Evolutionary conservation across 106 monocot genomes (phyloP).

Genomic region (Xerophyta viscosa): DNA sequence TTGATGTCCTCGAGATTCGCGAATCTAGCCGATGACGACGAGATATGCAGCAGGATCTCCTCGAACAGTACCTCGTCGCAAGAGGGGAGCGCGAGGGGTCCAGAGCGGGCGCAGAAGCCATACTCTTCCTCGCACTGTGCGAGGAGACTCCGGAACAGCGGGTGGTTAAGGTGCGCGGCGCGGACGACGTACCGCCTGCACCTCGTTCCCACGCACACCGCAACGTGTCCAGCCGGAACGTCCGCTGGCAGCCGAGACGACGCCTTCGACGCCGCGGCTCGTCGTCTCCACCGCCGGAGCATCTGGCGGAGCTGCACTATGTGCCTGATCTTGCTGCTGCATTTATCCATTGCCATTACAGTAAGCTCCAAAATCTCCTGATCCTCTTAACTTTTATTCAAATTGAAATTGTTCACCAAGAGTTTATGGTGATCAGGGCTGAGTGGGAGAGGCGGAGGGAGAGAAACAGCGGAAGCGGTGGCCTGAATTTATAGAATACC

Average conservation of each 20-base stretch:
- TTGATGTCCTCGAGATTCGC: slow-evolving; percentile 1
- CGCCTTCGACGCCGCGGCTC: slow-evolving; percentile 4
- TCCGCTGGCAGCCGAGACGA: slow-evolving; percentile 4
- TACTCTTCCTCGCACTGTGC: slow-evolving; percentile 56
- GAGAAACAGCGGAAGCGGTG: no score
- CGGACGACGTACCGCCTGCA: slow-evolving; percentile 46
- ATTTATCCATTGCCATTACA: slow-evolving; percentile 26
- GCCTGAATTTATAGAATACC: no score
- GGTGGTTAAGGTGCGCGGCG: slow-evolving; percentile 56
- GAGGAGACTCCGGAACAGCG: slow-evolving; percentile 47
- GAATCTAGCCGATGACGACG: slow-evolving; percentile 14
- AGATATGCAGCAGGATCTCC: slow-evolving; percentile 34
- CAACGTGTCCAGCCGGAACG: slow-evolving; percentile 59
- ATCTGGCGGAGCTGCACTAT: slow-evolving; percentile 44
- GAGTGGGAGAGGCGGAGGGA: no score
- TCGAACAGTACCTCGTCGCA: slow-evolving; percentile 50
- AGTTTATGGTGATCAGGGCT: no score
- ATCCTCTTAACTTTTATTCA: no score
- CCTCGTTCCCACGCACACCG: slow-evolving; percentile 40
- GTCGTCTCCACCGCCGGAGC: slow-evolving; percentile 34
- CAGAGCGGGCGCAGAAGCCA: slow-evolving; percentile 31
- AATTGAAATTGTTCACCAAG: no score
- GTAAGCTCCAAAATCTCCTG: no score
- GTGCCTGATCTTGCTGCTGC: slow-evolving; percentile 50
- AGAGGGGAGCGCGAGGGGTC: slow-evolving; percentile 51